phyloP scores from a whole-genome alignment of 2,329 filamentous ascomycete species.

The Septoria petroselini region DNA sequence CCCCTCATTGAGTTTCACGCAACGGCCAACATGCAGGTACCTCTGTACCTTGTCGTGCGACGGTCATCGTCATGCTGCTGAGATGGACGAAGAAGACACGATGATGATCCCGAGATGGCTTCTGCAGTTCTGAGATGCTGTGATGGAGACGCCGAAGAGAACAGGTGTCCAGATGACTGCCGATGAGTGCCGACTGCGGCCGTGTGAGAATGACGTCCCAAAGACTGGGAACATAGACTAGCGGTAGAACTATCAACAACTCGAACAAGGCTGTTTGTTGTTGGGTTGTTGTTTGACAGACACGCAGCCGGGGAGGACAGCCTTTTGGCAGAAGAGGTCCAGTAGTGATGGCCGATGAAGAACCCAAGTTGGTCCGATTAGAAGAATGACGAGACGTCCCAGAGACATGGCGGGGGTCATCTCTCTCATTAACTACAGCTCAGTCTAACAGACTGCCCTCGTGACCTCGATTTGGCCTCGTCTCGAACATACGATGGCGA shows the following conservation, averaged over 20 bases:
- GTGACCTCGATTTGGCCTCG: not conserved
- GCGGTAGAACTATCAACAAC: too few relatives aligned
- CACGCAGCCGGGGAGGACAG: too few relatives aligned
- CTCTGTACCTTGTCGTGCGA: not conserved
- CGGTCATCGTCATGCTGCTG: not conserved
- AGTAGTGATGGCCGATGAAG: conserved; percentile 2
- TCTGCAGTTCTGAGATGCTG: not conserved
- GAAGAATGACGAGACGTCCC: too few relatives aligned
- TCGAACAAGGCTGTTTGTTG: too few relatives aligned
- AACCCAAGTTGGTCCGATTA: conserved; percentile 5
- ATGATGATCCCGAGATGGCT: too few relatives aligned
- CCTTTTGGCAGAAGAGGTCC: not conserved
- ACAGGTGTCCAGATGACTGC: too few relatives aligned
- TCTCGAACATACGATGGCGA: not conserved
- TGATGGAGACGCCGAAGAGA: too few relatives aligned
- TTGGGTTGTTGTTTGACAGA: not conserved
- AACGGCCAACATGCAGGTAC: conserved; percentile 3
- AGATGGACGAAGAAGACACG: too few relatives aligned
- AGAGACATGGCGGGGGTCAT: not conserved
- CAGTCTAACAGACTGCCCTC: not conserved
- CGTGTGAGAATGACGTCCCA: too few relatives aligned
- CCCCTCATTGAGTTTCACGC: conserved; percentile 6
- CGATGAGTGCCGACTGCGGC: too few relatives aligned
- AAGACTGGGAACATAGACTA: too few relatives aligned
- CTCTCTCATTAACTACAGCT: conserved; percentile 4